Base-by-base conservation (phyloP, 768 basidiomycete genomes). In the Collybia sordida region DNA sequence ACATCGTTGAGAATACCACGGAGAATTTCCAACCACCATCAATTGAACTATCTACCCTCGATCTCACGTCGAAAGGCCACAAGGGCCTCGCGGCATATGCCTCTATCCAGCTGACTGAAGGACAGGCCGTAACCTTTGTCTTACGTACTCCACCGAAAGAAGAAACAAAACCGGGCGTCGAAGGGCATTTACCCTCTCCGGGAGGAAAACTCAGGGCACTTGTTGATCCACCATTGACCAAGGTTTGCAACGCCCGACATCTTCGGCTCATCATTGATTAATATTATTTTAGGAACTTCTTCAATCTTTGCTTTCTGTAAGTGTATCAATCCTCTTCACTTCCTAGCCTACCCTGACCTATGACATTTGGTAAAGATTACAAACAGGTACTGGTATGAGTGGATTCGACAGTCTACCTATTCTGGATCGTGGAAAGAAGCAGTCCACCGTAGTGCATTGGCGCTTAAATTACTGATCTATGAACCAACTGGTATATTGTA, bases 361-460 rank as follows among this genome's bases (percentile, higher is more conserved):
- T 49, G 55, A 35, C 42, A 11, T 17, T 42, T 19, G 21, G 64
- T 27, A 49, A 11, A 71, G 81, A 78, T 82, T 4, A 97, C 95
- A 3, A 85, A 85, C 54, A 67, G 68, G 21, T 97, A 90, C 65
- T 98, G 94, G 94, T 84, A 83, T 53, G 71, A 81, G 18, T 98
- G 95, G 95, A 86, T 97, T 58, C 77, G 82, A n/a, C 80, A 82
- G 56, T 92, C 89, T 27, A 93, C 88, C 0, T 99, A 99, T 67
- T 79, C 79, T 12, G 97, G 96, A 0, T 82, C 92, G 14, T 99
- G 97, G 97, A 88, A 95, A 59, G 97, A 99, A 65, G 86, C 89
- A 2, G 94, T 98, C 4, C 83, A 93, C 61, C 82, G 95, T 19
- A 93, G 91, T 50, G 96, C 93, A 1, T 75, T 98, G n/a, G 91